Conservation (phyloP, 1,284 basidiomycete genomes). For the Cutaneotrichosporon cutaneum region DNA sequence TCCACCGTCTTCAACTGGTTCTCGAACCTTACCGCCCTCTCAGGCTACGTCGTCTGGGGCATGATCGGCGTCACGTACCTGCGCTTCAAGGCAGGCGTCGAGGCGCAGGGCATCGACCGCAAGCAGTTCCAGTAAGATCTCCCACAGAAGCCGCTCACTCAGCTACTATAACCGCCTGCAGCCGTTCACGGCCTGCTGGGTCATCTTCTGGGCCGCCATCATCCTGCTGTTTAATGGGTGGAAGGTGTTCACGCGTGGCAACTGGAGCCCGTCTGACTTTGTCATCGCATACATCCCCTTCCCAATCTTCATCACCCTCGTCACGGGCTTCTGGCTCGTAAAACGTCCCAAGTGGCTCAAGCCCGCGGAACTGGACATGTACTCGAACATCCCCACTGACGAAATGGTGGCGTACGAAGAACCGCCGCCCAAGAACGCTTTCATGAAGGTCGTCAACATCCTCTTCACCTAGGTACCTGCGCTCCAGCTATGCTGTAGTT, state of each 20-base stretch:
- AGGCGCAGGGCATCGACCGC: slow-evolving; percentile 32
- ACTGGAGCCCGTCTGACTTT: slow-evolving; percentile 41
- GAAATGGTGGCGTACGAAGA: slow-evolving; percentile 65
- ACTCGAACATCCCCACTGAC: slow-evolving; percentile 71
- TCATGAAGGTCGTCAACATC: background rate
- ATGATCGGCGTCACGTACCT: slow-evolving; percentile 31
- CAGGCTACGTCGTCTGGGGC: slow-evolving; percentile 27
- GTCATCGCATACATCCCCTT: slow-evolving; percentile 31
- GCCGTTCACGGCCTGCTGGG: slow-evolving; percentile 31
- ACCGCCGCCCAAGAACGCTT: slow-evolving; percentile 10
- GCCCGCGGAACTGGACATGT: slow-evolving; percentile 74
- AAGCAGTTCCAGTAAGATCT: background rate
- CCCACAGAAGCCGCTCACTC: background rate
- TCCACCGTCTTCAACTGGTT: slow-evolving; percentile 73
- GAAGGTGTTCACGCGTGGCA: slow-evolving; percentile 26
- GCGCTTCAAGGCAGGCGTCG: slow-evolving; percentile 35
- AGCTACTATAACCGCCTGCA: slow-evolving; percentile 21
- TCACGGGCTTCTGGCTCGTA: slow-evolving; percentile 21
- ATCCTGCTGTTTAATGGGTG: slow-evolving; percentile 34
- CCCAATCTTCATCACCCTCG: slow-evolving; percentile 24
- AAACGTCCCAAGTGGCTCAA: slow-evolving; percentile 57
- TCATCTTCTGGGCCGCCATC: slow-evolving; percentile 28
- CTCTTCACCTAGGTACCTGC: background rate
- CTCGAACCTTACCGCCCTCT: slow-evolving; percentile 54
- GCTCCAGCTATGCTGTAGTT: too few species aligned